These are phyloP conservation scores for Tetrapisispora pingtungensis DNA, from an alignment of 805 yeast genomes.

Conservation along the genomic window DNA sequence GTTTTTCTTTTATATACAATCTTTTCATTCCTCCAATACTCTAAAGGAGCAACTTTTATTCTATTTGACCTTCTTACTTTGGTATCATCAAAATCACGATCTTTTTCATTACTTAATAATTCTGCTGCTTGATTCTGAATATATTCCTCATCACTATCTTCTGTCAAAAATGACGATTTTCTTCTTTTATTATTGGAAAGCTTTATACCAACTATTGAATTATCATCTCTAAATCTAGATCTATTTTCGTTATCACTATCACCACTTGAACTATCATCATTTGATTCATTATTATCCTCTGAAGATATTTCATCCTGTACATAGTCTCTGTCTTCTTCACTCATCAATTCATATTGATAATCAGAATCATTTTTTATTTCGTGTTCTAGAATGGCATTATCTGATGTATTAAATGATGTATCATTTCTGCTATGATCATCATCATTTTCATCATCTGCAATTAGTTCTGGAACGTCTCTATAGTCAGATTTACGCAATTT, in stretches of 20 bases:
- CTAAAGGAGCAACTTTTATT: conserved; percentile 58
- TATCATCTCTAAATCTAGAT: neutral
- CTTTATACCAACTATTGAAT: neutral
- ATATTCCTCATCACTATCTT: conserved; percentile 5
- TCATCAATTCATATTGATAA: conserved; percentile 14
- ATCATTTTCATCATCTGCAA: conserved; percentile 62
- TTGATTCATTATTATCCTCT: conserved; percentile 4
- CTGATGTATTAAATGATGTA: conserved; percentile 27
- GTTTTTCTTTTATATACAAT: conserved; percentile 44
- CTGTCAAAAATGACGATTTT: conserved; percentile 5
- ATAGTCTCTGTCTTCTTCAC: conserved; percentile 28
- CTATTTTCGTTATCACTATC: conserved; percentile 12
- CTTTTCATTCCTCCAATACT: conserved; percentile 77
- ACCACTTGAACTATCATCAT: conserved; percentile 1
- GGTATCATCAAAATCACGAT: conserved; percentile 9
- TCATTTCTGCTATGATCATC: conserved; percentile 14
- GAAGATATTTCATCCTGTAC: conserved; percentile 19
- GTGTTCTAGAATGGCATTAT: conserved; percentile 21
- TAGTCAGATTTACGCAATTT: conserved; percentile 25
- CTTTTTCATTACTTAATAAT: neutral
- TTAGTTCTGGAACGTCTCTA: conserved; percentile 56
- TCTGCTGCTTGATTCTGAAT: neutral
- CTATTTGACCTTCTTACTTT: conserved; percentile 57
- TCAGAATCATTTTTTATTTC: conserved; percentile 15
- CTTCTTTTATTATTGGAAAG: neutral